Evolutionary conservation across 768 basidiomycete species (phyloP), one percentile per base, ranked within the genome.

Genomic region (Fistulinella prunicolor): DNA sequence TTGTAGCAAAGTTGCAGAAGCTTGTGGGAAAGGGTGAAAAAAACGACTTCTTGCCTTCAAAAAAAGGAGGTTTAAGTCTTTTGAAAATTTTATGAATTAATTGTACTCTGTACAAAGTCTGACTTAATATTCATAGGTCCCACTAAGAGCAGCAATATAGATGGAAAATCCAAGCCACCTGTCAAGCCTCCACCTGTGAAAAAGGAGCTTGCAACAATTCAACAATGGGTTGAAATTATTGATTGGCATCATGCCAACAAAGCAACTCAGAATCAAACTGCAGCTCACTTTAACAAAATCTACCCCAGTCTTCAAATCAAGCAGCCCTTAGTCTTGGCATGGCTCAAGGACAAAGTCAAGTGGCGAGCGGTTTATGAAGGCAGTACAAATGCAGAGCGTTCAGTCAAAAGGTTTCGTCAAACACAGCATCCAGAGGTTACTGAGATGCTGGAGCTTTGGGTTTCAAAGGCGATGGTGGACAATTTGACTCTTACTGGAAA

Each of bases 401-500:
- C 36, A 13, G 34, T 16, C 16, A 51, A 51, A 35, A 30, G 35
- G 6, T 21, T 45, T 19, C 40, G 45, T 12, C 65, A 69, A 34
- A 68, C 60, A 1, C 45, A 68, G 28, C 64, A 68, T 35, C 68
- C 69, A 3, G 62, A 71, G 34, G 56, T 74, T 1, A 51, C 51
- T 0, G 63, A 71, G 21, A 70, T 70, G 65, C 35, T 73, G 55
- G 54, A 68, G 1, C 48, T 71, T 0, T 73, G 72, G 71, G 61
- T 72, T 9, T 53, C 52, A 17, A 64, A 70, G 37, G 72, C 67
- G 9, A 38, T 54, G 53, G 41, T 19, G 1, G 39, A 54, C 12
- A 24, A 21, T 3, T 65, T 48, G 0, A 0, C 42, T n/a, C 19
- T 48, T 3, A 48, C 40, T 26, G 47, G 40, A 2, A 8, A 36